Evolutionary conservation across 2,329 filamentous ascomycete genomes (phyloP), one percentile per base, ranked within the genome.

Genomic region (Hypocrella siamensis): DNA sequence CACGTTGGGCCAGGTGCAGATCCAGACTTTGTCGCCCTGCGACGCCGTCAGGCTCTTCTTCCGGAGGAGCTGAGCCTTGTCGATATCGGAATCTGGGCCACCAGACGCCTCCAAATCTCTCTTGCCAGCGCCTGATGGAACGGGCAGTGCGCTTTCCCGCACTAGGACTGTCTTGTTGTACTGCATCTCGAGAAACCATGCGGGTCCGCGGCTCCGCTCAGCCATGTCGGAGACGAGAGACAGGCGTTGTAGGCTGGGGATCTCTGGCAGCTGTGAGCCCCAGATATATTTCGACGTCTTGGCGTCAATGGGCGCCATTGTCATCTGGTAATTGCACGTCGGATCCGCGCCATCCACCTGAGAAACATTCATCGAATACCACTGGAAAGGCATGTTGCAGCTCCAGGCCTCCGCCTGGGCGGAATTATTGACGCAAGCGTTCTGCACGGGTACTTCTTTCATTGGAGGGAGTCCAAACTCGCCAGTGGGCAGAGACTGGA

Each of bases 361-460:
- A 15, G 37, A 39, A 14, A 73, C 49, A 2, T 53, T 49, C 51
- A 71, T 49, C 2, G 54, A 48, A 31, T 64, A 61, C 28, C 59
- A 52, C 5, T 53, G 53, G 28, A 58, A 56, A 2, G 58, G 53
- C 19, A 78, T 57, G 10, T 67, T 59, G 46, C 77, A 82, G 36
- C 60, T 68, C 77, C 77, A 82, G 1, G 75, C 67, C 31, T 60
- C 49, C n/a, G 59, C 54, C 41, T 75, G 65, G 1, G 49, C 58
- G 1, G 62, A 56, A 34, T 76, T 60, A 19, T 60, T 58, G 37
- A 81, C 60, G 46, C 77, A 82, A 0, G 61, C 58, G 26, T 58
- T 62, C 12, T 69, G 64, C 3, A 57, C 55, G 33, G 61, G 57
- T 33, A 59, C 61, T 3, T 63, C 54, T 28, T 61, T 54, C 4